These are phyloP conservation scores for Vigna mungo DNA, from an alignment of 306 rosid species.

Conservation along the genomic window DNA sequence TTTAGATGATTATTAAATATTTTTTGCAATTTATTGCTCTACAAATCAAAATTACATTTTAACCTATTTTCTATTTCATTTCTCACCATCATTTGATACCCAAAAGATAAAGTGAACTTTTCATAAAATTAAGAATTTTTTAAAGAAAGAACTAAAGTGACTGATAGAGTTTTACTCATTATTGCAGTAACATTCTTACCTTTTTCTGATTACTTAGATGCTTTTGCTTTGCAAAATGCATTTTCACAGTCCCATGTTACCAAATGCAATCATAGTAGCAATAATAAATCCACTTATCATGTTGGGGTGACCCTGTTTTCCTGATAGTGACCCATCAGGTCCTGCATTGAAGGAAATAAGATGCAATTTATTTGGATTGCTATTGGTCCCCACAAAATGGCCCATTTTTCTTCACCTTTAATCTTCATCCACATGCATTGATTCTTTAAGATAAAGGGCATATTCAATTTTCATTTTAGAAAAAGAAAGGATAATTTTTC, in stretches of 20 bases:
- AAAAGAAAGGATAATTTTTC: conserved; percentile 14
- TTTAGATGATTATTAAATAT: no score
- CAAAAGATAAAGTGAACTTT: no score
- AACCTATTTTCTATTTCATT: no score
- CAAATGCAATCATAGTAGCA: neutral
- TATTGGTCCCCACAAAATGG: neutral
- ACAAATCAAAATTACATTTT: no score
- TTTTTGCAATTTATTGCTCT: no score
- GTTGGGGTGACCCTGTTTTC: neutral
- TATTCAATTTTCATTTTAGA: conserved; percentile 11
- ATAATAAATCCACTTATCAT: neutral
- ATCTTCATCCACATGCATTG: neutral
- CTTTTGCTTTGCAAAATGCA: neutral
- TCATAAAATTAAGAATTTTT: no score
- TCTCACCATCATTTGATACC: no score
- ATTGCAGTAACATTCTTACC: no score
- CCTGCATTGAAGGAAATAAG: neutral
- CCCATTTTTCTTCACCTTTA: neutral
- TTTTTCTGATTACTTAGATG: neutral
- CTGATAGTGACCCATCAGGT: neutral
- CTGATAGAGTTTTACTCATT: no score
- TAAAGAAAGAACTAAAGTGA: no score
- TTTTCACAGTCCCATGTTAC: neutral
- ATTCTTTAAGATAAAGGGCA: conserved; percentile 1
- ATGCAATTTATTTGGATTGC: neutral